Percentiles rank a stretch among this genome's conserved stretches.
phyloP scores from a whole-genome alignment of 2,329 filamentous ascomycete species.

The Talaromyces verruculosus region DNA sequence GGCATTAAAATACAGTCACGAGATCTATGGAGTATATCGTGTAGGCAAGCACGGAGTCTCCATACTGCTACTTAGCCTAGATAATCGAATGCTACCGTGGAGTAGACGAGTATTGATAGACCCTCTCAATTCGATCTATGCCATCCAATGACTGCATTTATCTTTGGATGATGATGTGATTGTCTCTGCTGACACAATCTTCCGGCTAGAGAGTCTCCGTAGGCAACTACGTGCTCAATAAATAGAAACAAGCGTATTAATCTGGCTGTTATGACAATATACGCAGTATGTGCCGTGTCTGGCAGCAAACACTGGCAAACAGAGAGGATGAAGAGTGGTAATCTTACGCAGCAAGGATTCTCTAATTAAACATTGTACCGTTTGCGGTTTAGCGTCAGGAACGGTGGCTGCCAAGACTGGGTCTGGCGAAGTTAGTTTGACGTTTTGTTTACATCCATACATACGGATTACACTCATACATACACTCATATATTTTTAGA shows the following conservation, averaged over 20 bases:
- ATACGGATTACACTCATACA: background rate
- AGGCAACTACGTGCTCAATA: too few species aligned
- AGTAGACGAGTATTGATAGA: background rate
- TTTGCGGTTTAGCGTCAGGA: conserved; percentile 18
- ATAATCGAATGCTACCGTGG: background rate
- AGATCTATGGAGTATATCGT: background rate
- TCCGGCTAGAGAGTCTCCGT: background rate
- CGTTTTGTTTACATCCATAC: background rate
- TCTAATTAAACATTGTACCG: conserved; percentile 21
- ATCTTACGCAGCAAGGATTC: conserved; percentile 6
- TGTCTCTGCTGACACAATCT: background rate
- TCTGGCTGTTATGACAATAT: background rate
- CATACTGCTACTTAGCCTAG: background rate
- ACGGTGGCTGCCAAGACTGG: conserved; percentile 14
- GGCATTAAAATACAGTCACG: background rate
- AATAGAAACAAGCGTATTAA: background rate
- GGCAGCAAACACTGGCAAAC: background rate
- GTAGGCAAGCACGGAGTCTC: background rate
- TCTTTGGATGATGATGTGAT: background rate
- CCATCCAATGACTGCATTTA: background rate
- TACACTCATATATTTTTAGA: conserved; percentile 2
- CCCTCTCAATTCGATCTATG: background rate
- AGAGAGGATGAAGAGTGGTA: background rate
- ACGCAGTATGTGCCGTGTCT: background rate
- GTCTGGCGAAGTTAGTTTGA: conserved; percentile 4